Evolutionary conservation across 306 rosid species (phyloP), one percentile per base, ranked within the genome.

Genomic region (Aeschynomene evenia): DNA sequence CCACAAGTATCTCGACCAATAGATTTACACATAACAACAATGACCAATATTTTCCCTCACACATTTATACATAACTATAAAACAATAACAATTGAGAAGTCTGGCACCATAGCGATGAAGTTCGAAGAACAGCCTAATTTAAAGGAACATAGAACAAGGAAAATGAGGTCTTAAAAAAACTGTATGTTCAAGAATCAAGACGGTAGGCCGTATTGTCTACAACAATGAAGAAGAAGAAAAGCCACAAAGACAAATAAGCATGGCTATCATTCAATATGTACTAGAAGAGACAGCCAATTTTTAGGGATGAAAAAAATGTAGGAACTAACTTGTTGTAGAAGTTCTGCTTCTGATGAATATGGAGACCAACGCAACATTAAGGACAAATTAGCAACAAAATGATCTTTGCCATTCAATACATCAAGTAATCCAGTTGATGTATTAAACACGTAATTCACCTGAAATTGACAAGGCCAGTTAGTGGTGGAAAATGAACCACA

Each of bases 291-390:
- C 7, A 20, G 14, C 29, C 20, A 29, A 46, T 24, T 6, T 48
- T 48, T 34, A 68, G 16, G 28, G 45, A 42, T 13, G 58, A 63
- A 70, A 65, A 74, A 58, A 61, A 29, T 43, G 37, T 43, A 50
- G 50, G 23, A 84, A 69, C 85, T 76, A 43, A 94, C 98, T 79
- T 90, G 97, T 74, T 87, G 70, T 67, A 94, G 83, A 74, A 94
- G 97, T 72, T 87, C 95, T 31, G 92, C 66, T 68, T 94, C 98
- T 12, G 95, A 84, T 37, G 89, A 85, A 80, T 84, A 94, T 40
- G 97, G 98, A 46, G 98, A 88, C 98, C 97, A 94, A 28, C 76
- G 80, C 77, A 94, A 58, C 68, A 94, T 71, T 82, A 79, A 58
- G 61, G 87, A 74, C 65, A 94, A 86, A 85, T 94, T 94, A 31